phyloP scores from a whole-genome alignment of 2,329 filamentous ascomycete genomes.

The Sporothrix inflata region DNA sequence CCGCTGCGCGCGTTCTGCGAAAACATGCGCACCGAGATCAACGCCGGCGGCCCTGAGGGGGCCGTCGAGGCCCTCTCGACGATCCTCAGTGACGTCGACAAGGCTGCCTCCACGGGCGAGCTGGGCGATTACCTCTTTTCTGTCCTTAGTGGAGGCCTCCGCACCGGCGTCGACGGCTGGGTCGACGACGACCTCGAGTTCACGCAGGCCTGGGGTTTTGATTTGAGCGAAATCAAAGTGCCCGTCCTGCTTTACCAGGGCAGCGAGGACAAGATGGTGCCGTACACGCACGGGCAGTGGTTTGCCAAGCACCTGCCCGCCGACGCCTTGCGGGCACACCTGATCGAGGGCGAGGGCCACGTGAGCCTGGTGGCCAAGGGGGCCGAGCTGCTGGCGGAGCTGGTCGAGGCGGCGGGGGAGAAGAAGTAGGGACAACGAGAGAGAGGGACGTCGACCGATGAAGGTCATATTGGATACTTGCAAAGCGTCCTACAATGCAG shows the following conservation, averaged over 20 bases:
- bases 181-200: slow-evolving; percentile 22
- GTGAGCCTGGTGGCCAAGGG: slow-evolving; percentile 22
- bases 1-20: slow-evolving; percentile 10
- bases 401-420: neutral
- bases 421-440: neutral
- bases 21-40: neutral
- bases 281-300: slow-evolving; percentile 13
- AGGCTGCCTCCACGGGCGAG: neutral
- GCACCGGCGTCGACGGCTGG: slow-evolving; percentile 17
- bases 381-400: neutral
- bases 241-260: slow-evolving; percentile 21
- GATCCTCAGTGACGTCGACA: slow-evolving; percentile 20
- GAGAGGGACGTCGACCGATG: neutral
- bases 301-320: slow-evolving; percentile 12
- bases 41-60: neutral
- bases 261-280: slow-evolving; percentile 23
- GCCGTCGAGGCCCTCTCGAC: neutral
- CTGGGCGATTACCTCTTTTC: neutral
- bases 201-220: slow-evolving; percentile 8
- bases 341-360: slow-evolving; percentile 21
- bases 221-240: neutral
- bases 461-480: neutral
- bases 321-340: neutral
- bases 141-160: neutral
- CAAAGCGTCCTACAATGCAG: too few relatives aligned